These are phyloP conservation scores for Ophiostoma novo-ulmi DNA, from an alignment of 2,329 filamentous ascomycete species.

Conservation along the genomic window DNA sequence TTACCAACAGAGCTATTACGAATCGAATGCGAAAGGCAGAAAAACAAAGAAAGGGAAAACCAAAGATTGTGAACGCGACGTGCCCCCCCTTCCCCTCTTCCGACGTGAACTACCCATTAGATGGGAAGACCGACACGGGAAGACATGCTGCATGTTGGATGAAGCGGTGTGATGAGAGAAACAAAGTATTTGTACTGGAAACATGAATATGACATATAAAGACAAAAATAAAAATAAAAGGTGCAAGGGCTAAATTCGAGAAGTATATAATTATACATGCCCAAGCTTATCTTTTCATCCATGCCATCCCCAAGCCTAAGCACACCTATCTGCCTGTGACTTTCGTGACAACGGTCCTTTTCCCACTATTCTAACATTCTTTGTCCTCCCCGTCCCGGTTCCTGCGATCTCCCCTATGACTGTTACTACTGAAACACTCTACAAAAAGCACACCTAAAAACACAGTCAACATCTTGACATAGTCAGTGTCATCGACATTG, in stretches of 20 bases:
- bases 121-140: too few species aligned
- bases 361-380: neutral
- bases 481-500: neutral
- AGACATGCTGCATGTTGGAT: neutral
- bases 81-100: neutral
- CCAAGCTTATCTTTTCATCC: neutral
- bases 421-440: neutral
- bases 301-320: neutral
- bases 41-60: neutral
- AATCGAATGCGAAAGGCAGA: neutral
- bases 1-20: neutral
- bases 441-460: neutral
- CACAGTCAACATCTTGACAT: neutral
- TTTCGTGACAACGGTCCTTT: neutral
- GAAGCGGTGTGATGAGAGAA: neutral
- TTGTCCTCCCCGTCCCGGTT: neutral
- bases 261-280: neutral
- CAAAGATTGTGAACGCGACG: neutral
- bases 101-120: neutral
- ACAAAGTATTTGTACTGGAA: neutral
- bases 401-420: neutral
- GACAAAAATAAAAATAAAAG: neutral
- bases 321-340: neutral
- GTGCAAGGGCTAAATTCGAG: neutral
- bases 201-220: neutral